Evolutionary conservation across 2,329 filamentous ascomycete genomes (phyloP).

Genomic region (Sporothrix brasiliensis): DNA sequence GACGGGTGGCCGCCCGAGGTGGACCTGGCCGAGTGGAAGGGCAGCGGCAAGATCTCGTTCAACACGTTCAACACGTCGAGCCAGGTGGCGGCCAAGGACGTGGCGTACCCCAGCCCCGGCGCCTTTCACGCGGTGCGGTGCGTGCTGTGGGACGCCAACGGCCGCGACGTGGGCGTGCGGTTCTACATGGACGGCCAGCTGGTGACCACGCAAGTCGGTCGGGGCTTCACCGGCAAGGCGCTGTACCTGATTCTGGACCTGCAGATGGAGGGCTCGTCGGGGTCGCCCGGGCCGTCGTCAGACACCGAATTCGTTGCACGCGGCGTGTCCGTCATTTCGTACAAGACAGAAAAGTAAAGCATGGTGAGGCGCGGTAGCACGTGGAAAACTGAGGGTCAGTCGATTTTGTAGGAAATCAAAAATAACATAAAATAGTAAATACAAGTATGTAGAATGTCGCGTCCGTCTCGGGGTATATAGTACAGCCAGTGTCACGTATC

Average conservation of each 20-base stretch:
- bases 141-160: slow-evolving; percentile 56
- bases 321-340: slow-evolving; percentile 33
- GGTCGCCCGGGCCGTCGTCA: slow-evolving; percentile 46
- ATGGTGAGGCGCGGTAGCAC: no score
- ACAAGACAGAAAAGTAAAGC: slow-evolving; percentile 19
- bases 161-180: slow-evolving; percentile 54
- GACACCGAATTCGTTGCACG: slow-evolving; percentile 32
- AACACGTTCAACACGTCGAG: slow-evolving; percentile 58
- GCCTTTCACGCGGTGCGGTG: slow-evolving; percentile 55
- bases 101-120: slow-evolving; percentile 51
- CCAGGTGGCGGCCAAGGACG: slow-evolving; percentile 51
- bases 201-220: slow-evolving; percentile 55
- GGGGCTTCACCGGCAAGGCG: slow-evolving; percentile 52
- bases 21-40: slow-evolving; percentile 65
- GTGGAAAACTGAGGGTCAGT: no score
- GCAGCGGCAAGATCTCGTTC: slow-evolving; percentile 58
- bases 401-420: no score
- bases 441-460: no score
- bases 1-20: slow-evolving; percentile 62
- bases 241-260: slow-evolving; percentile 52
- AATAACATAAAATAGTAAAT: no score
- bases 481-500: not conserved
- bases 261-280: slow-evolving; percentile 53
- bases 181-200: slow-evolving; percentile 58
- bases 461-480: slow-evolving; percentile 1